Percentiles rank a stretch among this genome's conserved stretches.
phyloP scores from a whole-genome alignment of 495 filamentous ascomycete species.

The Schizothecium vesticola region DNA sequence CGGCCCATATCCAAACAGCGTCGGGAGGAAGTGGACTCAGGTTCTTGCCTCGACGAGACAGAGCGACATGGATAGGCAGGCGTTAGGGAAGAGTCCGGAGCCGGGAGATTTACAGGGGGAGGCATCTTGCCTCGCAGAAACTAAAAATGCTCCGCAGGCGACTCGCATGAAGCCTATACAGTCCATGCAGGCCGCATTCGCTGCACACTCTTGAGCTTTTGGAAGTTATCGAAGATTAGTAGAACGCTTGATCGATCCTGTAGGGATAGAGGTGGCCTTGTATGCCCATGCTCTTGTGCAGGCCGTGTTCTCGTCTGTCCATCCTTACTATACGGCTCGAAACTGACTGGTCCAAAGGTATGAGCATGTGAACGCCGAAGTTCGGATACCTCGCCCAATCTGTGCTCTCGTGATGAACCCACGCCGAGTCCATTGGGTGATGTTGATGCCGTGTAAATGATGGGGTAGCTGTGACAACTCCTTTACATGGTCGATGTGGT shows the following conservation, averaged over 20 bases:
- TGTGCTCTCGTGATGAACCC: neutral
- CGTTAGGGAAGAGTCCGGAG: neutral
- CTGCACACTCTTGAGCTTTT: neutral
- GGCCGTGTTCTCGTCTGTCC: neutral
- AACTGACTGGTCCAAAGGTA: neutral
- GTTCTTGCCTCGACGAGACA: neutral
- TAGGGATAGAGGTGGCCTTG: neutral
- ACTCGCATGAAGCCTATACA: neutral
- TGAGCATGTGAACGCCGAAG: neutral
- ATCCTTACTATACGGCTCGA: neutral
- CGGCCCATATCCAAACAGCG: neutral
- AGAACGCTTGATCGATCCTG: neutral
- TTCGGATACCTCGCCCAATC: neutral
- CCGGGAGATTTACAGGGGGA: neutral
- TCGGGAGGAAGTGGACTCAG: neutral
- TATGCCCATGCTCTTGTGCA: neutral
- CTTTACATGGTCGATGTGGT: neutral
- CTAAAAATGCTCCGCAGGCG: neutral
- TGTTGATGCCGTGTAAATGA: neutral
- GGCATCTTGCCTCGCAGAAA: neutral
- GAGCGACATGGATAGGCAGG: neutral
- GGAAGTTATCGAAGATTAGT: neutral
- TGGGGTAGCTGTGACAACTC: neutral
- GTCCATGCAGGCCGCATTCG: neutral
- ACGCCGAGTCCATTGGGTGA: neutral